Conservation (phyloP, 306 rosid species). For the Sesbania bispinosa region DNA sequence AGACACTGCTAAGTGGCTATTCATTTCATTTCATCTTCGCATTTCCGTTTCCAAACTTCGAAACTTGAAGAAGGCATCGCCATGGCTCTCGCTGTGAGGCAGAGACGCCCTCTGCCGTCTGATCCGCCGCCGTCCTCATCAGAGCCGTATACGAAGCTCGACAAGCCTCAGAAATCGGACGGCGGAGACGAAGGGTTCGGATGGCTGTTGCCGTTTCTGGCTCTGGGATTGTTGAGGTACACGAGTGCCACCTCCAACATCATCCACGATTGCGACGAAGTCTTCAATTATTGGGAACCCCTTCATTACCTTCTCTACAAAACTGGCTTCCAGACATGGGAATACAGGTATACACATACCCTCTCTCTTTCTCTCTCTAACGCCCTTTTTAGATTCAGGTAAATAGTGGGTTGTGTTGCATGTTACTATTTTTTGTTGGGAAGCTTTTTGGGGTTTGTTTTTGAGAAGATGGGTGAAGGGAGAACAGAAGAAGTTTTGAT, state of each 20-base stretch:
- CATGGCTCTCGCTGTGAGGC: slow-evolving; percentile 42
- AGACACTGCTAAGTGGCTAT: slow-evolving; percentile 26
- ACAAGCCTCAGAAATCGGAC: slow-evolving; percentile 46
- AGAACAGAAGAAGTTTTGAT: neutral
- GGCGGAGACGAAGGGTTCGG: slow-evolving; percentile 46
- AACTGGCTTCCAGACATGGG: slow-evolving; percentile 99
- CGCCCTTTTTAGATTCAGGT: neutral
- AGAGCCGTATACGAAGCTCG: slow-evolving; percentile 52
- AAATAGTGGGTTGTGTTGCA: neutral
- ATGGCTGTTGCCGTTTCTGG: slow-evolving; percentile 64
- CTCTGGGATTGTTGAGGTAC: slow-evolving; percentile 68
- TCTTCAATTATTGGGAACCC: slow-evolving; percentile 98
- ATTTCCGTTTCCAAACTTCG: neutral
- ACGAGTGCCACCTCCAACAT: slow-evolving; percentile 93
- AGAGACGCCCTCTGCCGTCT: slow-evolving; percentile 55
- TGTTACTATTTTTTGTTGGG: neutral
- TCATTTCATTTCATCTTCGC: neutral
- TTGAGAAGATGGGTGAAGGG: neutral
- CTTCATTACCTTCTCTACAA: slow-evolving; percentile 93
- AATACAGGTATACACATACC: slow-evolving; percentile 58
- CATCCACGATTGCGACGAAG: slow-evolving; percentile 96
- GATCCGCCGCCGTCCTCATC: slow-evolving; percentile 45
- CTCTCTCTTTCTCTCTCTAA: neutral
- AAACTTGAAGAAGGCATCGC: slow-evolving; percentile 30
- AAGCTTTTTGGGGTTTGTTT: neutral